Percentiles rank a stretch among this genome's conserved stretches.
These are phyloP conservation scores for Aethionema arabicum DNA, from an alignment of 345 rosid species.

Conservation along the genomic window DNA sequence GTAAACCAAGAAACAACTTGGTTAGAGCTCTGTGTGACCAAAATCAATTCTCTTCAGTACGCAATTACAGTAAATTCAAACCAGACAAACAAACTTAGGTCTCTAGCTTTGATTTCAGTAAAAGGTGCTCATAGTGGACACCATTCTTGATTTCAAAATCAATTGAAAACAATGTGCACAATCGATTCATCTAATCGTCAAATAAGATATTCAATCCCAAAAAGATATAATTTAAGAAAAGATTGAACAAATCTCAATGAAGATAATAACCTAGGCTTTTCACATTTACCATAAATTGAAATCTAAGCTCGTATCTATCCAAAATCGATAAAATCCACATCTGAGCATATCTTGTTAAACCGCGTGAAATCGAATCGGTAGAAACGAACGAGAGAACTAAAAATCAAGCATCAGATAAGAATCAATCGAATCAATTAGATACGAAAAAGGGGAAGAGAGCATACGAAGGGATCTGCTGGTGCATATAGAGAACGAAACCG, in stretches of 20 bases:
- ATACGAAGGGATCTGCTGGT: conserved; percentile 93
- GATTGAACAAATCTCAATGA: not conserved
- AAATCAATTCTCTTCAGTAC: conserved; percentile 5
- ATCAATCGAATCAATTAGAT: conserved; percentile 4
- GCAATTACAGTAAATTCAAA: not conserved
- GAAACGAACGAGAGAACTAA: conserved; percentile 12
- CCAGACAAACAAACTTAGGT: not conserved
- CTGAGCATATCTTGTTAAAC: not conserved
- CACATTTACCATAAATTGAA: conserved; percentile 7
- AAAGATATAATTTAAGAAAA: not conserved
- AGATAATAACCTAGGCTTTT: too few species aligned
- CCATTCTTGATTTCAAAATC: not conserved
- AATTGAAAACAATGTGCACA: not conserved
- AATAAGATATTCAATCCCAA: not conserved
- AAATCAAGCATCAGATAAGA: conserved; percentile 10
- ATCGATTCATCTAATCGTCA: conserved; percentile 14
- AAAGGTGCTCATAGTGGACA: conserved; percentile 7
- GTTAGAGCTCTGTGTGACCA: conserved; percentile 1
- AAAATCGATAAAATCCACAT: conserved; percentile 1
- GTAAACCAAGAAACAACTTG: conserved; percentile 10
- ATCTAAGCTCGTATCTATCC: conserved; percentile 15
- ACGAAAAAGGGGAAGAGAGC: conserved; percentile 25
- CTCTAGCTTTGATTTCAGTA: conserved; percentile 1
- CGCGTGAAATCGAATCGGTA: conserved; percentile 6
- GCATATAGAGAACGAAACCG: conserved; percentile 89